These are phyloP conservation scores for Pythium volutum DNA, from an alignment of 352 stramenopile species.

Conservation along the genomic window DNA sequence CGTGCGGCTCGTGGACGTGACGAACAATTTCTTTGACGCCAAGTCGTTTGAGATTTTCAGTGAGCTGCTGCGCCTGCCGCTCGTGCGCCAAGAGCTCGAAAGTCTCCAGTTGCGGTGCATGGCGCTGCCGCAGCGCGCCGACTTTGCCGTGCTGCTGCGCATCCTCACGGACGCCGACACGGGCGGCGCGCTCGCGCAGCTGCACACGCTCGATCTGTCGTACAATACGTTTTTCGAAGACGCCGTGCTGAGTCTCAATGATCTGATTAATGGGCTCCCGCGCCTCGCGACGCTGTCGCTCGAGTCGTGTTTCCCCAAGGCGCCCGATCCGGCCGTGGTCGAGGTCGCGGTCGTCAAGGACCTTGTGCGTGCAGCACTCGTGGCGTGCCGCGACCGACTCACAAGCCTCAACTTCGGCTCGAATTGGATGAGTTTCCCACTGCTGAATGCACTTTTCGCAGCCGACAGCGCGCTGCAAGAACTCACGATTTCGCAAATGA, in stretches of 20 bases:
- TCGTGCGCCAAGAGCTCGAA: conserved; percentile 33
- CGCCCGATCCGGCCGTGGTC: conserved; percentile 34
- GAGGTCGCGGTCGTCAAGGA: conserved; percentile 39
- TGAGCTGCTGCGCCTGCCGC: conserved; percentile 36
- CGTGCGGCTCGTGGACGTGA: conserved; percentile 45
- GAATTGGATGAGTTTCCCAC: conserved; percentile 47
- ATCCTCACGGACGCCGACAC: conserved; percentile 31
- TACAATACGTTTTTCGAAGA: conserved; percentile 63
- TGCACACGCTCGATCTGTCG: conserved; percentile 60
- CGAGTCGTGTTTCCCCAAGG: conserved; percentile 57
- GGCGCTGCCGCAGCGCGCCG: conserved; percentile 41
- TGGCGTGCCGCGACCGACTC: conserved; percentile 37
- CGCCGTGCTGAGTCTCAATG: conserved; percentile 31
- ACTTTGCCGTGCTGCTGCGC: conserved; percentile 41
- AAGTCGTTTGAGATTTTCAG: conserved; percentile 49
- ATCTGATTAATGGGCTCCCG: conserved; percentile 37
- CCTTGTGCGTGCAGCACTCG: conserved; percentile 35
- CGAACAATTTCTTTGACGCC: conserved; percentile 63
- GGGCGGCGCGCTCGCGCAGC: conserved; percentile 22
- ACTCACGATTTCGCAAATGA: conserved; percentile 35
- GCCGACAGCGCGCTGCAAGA: conserved; percentile 43
- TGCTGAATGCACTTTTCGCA: conserved; percentile 58
- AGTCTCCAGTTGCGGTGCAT: conserved; percentile 44
- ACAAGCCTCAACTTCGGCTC: conserved; percentile 50
- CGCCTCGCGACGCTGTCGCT: conserved; percentile 44